Base-by-base conservation (phyloP, 164 flowering plant genomes). In the Sextonia rubra region DNA sequence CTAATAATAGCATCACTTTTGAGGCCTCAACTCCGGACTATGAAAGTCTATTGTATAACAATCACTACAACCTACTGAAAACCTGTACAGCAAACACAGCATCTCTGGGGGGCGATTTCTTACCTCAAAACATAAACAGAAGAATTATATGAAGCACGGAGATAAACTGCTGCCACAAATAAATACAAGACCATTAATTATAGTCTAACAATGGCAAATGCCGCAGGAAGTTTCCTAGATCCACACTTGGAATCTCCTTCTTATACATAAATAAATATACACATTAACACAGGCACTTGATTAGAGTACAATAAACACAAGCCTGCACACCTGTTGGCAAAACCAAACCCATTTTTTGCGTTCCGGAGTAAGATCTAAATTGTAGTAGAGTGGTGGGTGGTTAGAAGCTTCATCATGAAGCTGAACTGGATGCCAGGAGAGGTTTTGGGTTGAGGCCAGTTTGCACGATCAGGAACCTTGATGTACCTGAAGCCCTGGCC, bases 381-480 rank as follows among this genome's bases (percentile, higher is more conserved):
- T 48, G 69, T 37, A n/a, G 49, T 24, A 30, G 77, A 17, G 58
- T 79, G 24, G 68, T 76, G 60, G 68, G 71, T 44, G 25, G 78
- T 79, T 27, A 94, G 78, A 68, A 92, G 92, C 86, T 94, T 94
- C 99, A 94, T 91, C 99, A 94, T 92, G 89, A 94, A 92, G 83
- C 68, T 73, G 81, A 91, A 92, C 69, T 80, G 80, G 44, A 86
- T 63, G 69, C 92, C 87, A 6, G 94, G 92, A 26, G 97, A 76
- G 55, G 91, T 86, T 78, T 79, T 91, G 12, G 99, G 99, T 71
- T 89, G 91, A 2, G 99, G 99, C 99, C 99, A 94, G 6, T 86
- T 91, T 25, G 97, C 97, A 63, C 88, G 86, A 70, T 86, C 88
- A 1, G 99, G 99, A 20, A 94, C 89, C 76, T 85, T 88, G 73